phyloP scores from a whole-genome alignment of 2,329 filamentous ascomycete genomes.

The Ophiocordyceps polyrhachis-furcata region DNA sequence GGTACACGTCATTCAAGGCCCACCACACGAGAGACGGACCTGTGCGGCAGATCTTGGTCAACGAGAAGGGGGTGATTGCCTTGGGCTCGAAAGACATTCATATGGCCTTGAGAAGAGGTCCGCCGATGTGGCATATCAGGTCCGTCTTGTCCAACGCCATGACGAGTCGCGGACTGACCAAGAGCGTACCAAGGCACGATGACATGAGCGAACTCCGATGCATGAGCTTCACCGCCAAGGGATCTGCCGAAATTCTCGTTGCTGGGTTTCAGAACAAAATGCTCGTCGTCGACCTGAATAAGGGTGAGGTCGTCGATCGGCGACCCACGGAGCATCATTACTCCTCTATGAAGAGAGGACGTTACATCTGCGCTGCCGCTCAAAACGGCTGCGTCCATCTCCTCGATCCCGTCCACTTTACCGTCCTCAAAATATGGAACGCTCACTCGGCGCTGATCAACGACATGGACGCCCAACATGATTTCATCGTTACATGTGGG shows the following conservation, averaged over 20 bases:
- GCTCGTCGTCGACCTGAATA: slow-evolving; percentile 54
- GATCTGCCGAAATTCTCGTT: slow-evolving; percentile 65
- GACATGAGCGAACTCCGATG: slow-evolving; percentile 78
- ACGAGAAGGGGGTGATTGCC: slow-evolving; percentile 78
- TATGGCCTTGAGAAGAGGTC: slow-evolving; percentile 66
- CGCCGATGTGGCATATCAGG: slow-evolving; percentile 75
- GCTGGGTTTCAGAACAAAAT: slow-evolving; percentile 75
- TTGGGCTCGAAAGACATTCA: slow-evolving; percentile 71
- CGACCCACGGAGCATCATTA: slow-evolving; percentile 61
- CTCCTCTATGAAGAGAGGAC: slow-evolving; percentile 76
- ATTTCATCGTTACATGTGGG: slow-evolving; percentile 89
- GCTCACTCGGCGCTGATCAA: slow-evolving; percentile 78
- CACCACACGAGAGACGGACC: slow-evolving; percentile 56
- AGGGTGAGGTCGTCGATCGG: slow-evolving; percentile 53
- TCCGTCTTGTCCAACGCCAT: slow-evolving; percentile 19
- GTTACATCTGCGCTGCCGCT: slow-evolving; percentile 85
- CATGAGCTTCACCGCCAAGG: slow-evolving; percentile 88
- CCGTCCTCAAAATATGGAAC: slow-evolving; percentile 71
- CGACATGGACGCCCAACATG: slow-evolving; percentile 93
- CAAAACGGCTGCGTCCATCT: slow-evolving; percentile 68
- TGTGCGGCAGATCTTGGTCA: slow-evolving; percentile 77
- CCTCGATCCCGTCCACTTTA: slow-evolving; percentile 60
- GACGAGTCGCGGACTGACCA: background rate
- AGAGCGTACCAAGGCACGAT: slow-evolving; percentile 29
- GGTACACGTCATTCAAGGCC: slow-evolving; percentile 78